Base-by-base conservation (phyloP, 2,329 filamentous ascomycete species). In the Clonostachys chloroleuca region DNA sequence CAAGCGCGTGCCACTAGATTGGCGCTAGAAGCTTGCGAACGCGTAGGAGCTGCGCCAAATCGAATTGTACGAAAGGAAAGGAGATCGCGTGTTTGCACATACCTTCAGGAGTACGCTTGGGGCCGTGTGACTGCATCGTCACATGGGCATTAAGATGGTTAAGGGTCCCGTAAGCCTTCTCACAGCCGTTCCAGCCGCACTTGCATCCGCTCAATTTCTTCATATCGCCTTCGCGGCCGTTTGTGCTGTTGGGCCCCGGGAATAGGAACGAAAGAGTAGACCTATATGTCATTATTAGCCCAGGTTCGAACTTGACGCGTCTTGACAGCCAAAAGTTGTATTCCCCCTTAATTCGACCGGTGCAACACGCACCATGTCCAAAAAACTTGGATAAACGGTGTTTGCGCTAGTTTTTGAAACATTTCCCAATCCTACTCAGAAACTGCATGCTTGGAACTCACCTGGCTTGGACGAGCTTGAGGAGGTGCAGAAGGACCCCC, bases 171-270 rank as follows among this genome's bases (percentile, higher is more conserved):
- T 99, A 99, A 4, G 94, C 94, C 72, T 99, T 99, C 69, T 99
- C 94, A 63, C 94, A 99, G 9, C 92, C 92, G 55, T 96, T 92
- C 89, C 91, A 97, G 24, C 92, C 94, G 63, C 94, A 99, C 70
- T 97, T 97, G 97, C 94, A 99, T 97, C 63, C 94, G 86, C 74
- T 99, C 94, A 58, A 99, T 99, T 66, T 99, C 94, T 69, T 99
- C 94, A 60, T 96, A 99, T 46, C 94, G 83, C 59, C 94, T 80
- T 54, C 94, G 83, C 12, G 94, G 94, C 49, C 94, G 84, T 75
- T 99, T 99, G 67, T 97, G 92, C 65, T 99, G 94, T 64, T 96
- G 92, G 12, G 92, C 90, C 53, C 94, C 94, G 3, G 94, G 94
- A 59, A 97, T 97, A 0, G 94, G 92, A 34, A 97, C 94, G 62